A percentile compares a stretch with the other conserved stretches of the same genome.
Conservation (phyloP, 192 early-diverging fungal species). For the Podila minutissima region DNA sequence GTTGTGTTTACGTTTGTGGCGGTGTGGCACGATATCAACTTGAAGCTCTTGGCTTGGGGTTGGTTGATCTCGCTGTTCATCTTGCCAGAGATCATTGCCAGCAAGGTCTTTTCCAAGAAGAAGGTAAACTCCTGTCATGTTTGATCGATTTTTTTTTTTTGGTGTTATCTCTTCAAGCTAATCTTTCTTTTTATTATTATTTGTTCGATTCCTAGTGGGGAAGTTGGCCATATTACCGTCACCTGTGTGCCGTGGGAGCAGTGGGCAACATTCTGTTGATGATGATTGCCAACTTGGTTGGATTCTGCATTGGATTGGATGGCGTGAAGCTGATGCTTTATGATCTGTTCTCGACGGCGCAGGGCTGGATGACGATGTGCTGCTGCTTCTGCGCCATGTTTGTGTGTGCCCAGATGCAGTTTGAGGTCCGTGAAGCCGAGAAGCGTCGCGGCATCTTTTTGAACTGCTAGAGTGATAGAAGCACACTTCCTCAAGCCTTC, state of each 20-base stretch:
- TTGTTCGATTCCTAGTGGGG: constrained; percentile 57
- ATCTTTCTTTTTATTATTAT: constrained; percentile 23
- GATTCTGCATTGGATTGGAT: constrained; percentile 91
- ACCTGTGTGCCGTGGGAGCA: constrained; percentile 84
- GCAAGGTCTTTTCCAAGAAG: constrained; percentile 60
- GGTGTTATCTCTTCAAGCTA: not conserved
- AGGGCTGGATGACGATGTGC: constrained; percentile 64
- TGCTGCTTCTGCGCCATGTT: constrained; percentile 65
- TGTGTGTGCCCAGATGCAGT: constrained; percentile 78
- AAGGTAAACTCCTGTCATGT: constrained; percentile 47
- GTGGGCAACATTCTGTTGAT: constrained; percentile 90
- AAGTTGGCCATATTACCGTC: constrained; percentile 69
- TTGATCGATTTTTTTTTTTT: not conserved
- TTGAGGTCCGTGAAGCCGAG: constrained; percentile 83
- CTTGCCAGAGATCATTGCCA: constrained; percentile 83
- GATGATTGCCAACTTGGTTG: constrained; percentile 98
- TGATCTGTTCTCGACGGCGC: constrained; percentile 65
- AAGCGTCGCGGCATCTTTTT: constrained; percentile 62
- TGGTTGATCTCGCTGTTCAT: constrained; percentile 91
- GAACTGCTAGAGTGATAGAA: constrained; percentile 22
- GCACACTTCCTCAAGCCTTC: no score
- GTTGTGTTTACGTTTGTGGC: constrained; percentile 97
- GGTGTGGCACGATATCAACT: constrained; percentile 94
- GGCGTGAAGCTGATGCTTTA: constrained; percentile 80
- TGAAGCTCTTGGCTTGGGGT: constrained; percentile 89